Evolutionary conservation across 208 protist species (phyloP), one percentile per base, ranked within the genome.

Genomic region (Trypanosoma brucei): DNA sequence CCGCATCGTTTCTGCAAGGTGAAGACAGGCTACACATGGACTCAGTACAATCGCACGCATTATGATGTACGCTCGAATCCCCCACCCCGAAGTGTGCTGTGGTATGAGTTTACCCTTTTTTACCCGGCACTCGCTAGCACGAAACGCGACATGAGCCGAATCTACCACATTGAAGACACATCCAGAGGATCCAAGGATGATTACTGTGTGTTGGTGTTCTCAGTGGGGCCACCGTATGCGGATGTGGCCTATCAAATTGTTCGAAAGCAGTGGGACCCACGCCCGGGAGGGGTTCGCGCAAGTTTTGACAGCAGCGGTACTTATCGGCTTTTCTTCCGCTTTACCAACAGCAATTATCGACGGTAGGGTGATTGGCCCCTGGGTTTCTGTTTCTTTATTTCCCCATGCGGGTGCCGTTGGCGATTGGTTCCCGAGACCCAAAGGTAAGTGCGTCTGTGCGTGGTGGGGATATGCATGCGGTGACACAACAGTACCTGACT

Each of bases 91-190:
- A 95, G 96, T 50, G 96, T 99, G 34, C 82, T 98, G 71, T 98
- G 98, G 71, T 99, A 99, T 85, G 99, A 99, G 81, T 99, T 99
- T 81, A 99, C 99, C 57, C 91, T 99, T 42, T 99, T 99, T 83
- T 99, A 99, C 76, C 97, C 97, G 2, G 96, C 98, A 59, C 84
- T 99, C 0, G 97, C 98, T 14, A 81, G 91, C 61, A 92, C 84
- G 42, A 90, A 88, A 72, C 73, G 73, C 14, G 96, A 99, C 73
- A 95, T 93, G 74, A 71, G 83, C 0, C 70, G 91, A 37, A 84
- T 98, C 57, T 99, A 96, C 75, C 91, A 68, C 61, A 80, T 98
- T 42, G 86, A 97, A 50, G 72, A 88, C 34, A 84, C 83, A 31
- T 65, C 74, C 8, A 79, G 71, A 42, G 88, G 90, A 1, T 73